Base-by-base conservation (phyloP, 495 filamentous ascomycete genomes). In the Aspergillus bridgeri region DNA sequence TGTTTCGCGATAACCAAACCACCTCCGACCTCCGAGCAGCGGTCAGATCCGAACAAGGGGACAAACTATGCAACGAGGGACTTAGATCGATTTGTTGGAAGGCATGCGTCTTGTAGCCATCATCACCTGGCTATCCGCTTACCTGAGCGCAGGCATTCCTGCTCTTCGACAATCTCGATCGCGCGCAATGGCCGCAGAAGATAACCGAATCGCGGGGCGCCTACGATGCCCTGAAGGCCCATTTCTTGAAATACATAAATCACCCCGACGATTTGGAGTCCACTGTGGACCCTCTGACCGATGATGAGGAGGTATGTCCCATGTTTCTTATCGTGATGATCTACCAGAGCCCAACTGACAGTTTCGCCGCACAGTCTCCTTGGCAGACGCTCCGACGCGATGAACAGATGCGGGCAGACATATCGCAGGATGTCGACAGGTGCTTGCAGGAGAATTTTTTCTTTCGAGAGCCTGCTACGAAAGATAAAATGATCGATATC, bases 11-110 rank as follows among this genome's bases (percentile, higher is more conserved):
- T 63, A 80, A 81, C 63, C 68, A 77, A 44, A 86, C 72, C 57
- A 66, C 90, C 58, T 72, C 75, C 51, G 84, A 90, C 58, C 80
- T 96, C 7, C 86, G 83, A 68, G 77, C 76, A 43, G 82, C 84
- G 5, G 80, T 92, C 33, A 87, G 78, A 65, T 75, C 82, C 46
- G 75, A 79, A 51, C 67, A 81, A 75, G 62, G 71, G 70, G 53
- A 73, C 72, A 64, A 81, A 66, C 83, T 88, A 33, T 91, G 89
- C 66, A 76, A 81, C 42, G 79, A 82, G 43, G 91, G 91, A 19
- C 81, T 92, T 54, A 83, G 94, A 42, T 96, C 92, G 22, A 80
- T 96, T 48, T 96, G 90, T 72, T 98, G 94, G 94, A 98, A 95
- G 85, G 90, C 86, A 66, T 68, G 76, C 69, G 56, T 56, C 29